phyloP scores from a whole-genome alignment of 169 alveolate genomes.

The Plasmodium vivax region DNA sequence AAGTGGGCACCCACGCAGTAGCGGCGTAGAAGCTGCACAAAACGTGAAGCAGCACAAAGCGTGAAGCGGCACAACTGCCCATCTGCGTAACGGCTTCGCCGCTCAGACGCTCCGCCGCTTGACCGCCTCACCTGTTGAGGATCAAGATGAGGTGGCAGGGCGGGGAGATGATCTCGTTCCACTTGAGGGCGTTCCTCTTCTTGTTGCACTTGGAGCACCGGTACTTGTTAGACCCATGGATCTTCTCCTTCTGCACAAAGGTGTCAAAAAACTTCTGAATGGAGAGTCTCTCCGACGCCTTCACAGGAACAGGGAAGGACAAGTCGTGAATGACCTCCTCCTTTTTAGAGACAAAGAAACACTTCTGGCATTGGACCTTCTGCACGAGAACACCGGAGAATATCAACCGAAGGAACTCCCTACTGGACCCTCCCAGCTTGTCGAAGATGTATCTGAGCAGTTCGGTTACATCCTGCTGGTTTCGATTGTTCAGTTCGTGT shows the following conservation, averaged over 20 bases:
- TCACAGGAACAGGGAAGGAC: conserved; percentile 78
- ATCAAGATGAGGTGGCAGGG: conserved; percentile 87
- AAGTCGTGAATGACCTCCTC: conserved; percentile 83
- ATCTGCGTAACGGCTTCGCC: background rate
- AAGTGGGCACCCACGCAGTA: background rate
- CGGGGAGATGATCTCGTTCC: conserved; percentile 87
- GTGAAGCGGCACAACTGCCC: background rate
- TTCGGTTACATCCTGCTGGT: conserved; percentile 88
- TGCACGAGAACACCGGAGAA: conserved; percentile 86
- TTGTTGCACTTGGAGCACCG: conserved; percentile 82
- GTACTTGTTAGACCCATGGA: conserved; percentile 84
- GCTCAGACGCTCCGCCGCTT: background rate
- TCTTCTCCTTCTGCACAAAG: conserved; percentile 79
- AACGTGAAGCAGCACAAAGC: background rate
- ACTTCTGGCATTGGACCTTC: conserved; percentile 81
- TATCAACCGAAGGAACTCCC: conserved; percentile 79
- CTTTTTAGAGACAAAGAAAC: conserved; percentile 77
- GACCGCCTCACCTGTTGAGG: conserved; percentile 76
- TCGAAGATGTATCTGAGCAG: conserved; percentile 79
- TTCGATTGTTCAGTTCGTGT: conserved; percentile 60
- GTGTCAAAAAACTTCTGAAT: conserved; percentile 83
- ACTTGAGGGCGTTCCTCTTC: conserved; percentile 82
- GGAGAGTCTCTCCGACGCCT: conserved; percentile 33
- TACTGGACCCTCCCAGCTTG: conserved; percentile 77
- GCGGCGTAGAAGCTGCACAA: too few species aligned